Evolutionary conservation across 352 stramenopile species (phyloP), one percentile per base, ranked within the genome.

Genomic region (Pythium utonaiense): DNA sequence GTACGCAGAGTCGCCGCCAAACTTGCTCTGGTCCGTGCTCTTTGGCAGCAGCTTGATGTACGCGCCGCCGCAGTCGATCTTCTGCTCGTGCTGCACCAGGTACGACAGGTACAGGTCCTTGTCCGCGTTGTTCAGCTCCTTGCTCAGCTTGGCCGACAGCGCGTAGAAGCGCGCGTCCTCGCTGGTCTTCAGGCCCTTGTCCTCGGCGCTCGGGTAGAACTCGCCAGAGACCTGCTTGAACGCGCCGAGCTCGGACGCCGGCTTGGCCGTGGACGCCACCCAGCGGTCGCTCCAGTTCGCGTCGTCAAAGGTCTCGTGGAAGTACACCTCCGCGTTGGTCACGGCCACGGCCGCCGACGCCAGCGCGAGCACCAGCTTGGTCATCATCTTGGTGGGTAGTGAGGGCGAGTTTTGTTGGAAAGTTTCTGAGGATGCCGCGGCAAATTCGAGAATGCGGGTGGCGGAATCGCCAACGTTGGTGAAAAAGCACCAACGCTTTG

Each of bases 31-130:
- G 70, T 98, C 93, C 60, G 98, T 88, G 27, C 88, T 81, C n/a
- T 75, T 81, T 22, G 93, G 86, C 40, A 99, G 74, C 48, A 99
- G 87, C 80, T 99, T 99, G 73, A 99, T 98, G 91, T 99, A 99
- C 12, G 96, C 97, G 60, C 98, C 98, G 58, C 97, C 98, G 78
- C 98, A 99, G 73, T 99, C 97, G 40, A 99, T 80, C 59, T 98
- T 93, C 78, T 99, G 94, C 80, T 99, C 97, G 75, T 99, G 96
- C 86, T 99, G 98, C 52, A 99, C 95, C 13, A 96, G 80, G 75
- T 99, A 99, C 84, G 98, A 98, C 58, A 98, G 58, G 66, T 95
- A 94, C 45, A 98, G 64, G 55, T 97, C 81, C 74, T 93, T 95
- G 62, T 71, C 86, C 67, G 86, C 80, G 73, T 98, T 98, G 71